Evolutionary conservation across 2,329 filamentous ascomycete genomes (phyloP).

Genomic region (Trichoderma atrobrunneum): DNA sequence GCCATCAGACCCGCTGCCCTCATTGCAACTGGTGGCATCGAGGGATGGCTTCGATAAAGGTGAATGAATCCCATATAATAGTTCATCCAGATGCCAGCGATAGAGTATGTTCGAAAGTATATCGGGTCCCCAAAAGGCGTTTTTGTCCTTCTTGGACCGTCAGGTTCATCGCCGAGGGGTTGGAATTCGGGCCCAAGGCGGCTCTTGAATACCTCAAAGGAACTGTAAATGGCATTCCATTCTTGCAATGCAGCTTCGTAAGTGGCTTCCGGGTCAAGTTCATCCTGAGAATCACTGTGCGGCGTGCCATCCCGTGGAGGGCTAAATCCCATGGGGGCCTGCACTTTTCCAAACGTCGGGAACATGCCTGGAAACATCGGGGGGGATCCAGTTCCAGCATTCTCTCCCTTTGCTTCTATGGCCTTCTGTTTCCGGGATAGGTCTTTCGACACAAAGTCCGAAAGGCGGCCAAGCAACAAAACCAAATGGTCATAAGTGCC

Average conservation of each 20-base stretch:
- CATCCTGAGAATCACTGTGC: constrained; percentile 41
- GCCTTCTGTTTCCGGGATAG: constrained; percentile 72
- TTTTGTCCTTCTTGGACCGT: constrained; percentile 49
- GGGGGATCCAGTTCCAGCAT: constrained; percentile 34
- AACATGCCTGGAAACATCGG: constrained; percentile 56
- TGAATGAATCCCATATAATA: constrained; percentile 83
- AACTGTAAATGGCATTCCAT: constrained; percentile 71
- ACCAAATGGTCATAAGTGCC: constrained; percentile 87
- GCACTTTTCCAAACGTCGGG: constrained; percentile 49
- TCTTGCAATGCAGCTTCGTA: constrained; percentile 71
- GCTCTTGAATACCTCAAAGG: constrained; percentile 65
- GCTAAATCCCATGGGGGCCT: constrained; percentile 53
- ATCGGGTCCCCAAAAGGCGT: constrained; percentile 79
- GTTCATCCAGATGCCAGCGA: constrained; percentile 83
- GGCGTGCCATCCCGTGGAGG: constrained; percentile 30
- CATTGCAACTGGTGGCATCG: constrained; percentile 89
- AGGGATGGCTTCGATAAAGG: constrained; percentile 77
- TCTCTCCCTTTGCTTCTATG: constrained; percentile 34
- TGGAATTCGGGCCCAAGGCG: constrained; percentile 74
- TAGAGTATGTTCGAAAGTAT: constrained; percentile 81
- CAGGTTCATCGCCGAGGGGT: constrained; percentile 67
- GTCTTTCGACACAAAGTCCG: constrained; percentile 76
- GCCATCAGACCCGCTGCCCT: constrained; percentile 79
- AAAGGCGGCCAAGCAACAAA: constrained; percentile 74
- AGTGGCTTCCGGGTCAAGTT: constrained; percentile 57